A percentile compares a stretch with the other conserved stretches of the same genome.
Conservation (phyloP, 2,329 filamentous ascomycete genomes). For the Metarhizium brunneum region DNA sequence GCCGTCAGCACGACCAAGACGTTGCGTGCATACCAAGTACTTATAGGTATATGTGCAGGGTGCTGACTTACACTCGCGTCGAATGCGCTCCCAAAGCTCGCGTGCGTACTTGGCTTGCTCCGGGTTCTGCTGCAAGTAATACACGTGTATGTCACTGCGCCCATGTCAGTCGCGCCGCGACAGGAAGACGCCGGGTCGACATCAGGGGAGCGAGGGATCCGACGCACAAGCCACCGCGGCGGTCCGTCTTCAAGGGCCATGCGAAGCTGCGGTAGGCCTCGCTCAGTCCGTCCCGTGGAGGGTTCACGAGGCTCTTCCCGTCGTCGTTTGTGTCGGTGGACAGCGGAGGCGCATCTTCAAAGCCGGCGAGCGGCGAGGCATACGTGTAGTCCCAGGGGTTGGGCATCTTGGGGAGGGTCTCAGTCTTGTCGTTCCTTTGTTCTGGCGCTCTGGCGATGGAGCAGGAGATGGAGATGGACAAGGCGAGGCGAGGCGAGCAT, state of each 20-base stretch:
- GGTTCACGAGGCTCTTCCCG: constrained; percentile 70
- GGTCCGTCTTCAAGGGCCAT: constrained; percentile 56
- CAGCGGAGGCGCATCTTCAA: constrained; percentile 45
- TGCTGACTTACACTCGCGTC: constrained; percentile 60
- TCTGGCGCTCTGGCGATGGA: no score
- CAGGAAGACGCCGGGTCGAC: no score
- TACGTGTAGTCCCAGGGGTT: constrained; percentile 12
- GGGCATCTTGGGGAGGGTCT: constrained; percentile 8
- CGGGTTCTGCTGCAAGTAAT: constrained; percentile 59
- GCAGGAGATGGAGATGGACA: not conserved
- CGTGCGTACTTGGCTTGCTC: constrained; percentile 58
- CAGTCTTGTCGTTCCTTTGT: not conserved
- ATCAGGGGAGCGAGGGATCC: not conserved
- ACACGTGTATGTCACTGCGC: constrained; percentile 69
- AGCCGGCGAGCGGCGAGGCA: constrained; percentile 46
- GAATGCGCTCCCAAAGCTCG: constrained; percentile 68
- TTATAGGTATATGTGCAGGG: not conserved
- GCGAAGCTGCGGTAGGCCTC: constrained; percentile 62
- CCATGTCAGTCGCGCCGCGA: not conserved
- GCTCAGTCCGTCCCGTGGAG: constrained; percentile 49
- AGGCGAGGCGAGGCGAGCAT: not conserved
- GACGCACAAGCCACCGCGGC: constrained; percentile 63
- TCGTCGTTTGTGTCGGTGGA: constrained; percentile 54
- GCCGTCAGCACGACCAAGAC: not conserved
- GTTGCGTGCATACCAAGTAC: not conserved